Evolutionary conservation across 352 stramenopile species (phyloP), one percentile per base, ranked within the genome.

Genomic region (Phytopythium boreale): DNA sequence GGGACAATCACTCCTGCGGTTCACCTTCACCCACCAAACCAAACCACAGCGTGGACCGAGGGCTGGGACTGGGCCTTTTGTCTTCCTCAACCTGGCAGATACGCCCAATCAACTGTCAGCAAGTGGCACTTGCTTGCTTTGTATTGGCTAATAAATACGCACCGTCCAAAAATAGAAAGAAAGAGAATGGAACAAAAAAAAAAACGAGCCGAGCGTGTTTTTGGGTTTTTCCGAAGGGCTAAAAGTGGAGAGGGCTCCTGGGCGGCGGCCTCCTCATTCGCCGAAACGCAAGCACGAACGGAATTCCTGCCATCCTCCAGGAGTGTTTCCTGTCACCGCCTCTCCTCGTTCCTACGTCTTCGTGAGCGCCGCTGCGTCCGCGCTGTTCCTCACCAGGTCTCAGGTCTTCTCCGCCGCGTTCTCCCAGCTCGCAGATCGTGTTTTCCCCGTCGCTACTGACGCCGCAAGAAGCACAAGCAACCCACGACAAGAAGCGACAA

Each of bases 251-350:
- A 9, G 39, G 39, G 2, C 39, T 9, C 39, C 39, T 8, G 11
- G 5, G 7, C 50, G 4, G 2, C 9, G 27, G 50, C n/a, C n/a
- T 39, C 26, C 22, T 61, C 56, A 61, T 61, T 61, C 39, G n/a
- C 39, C 56, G 56, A 61, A 61, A 61, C 56, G 56, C 56, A 61
- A 61, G 56, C 36, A 26, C 34, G 31, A 20, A 29, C 46, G 22
- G 47, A 55, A 27, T 22, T 34, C 24, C 15, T 14, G 6, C 19
- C 41, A 11, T 17, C 47, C 47, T 27, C 47, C 6, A 2, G 24
- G 4, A 22, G 12, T 24, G 47, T 29, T 9, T 27, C 9, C 29
- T 26, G 17, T 19, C 20, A 29, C 29, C 31, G 51, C 27, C n/a
- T 27, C 29, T 24, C 17, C 50, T n/a, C 26, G 50, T 27, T 12